Evolutionary conservation across 2,329 filamentous ascomycete species (phyloP).

Genomic region (Claviceps citrina): DNA sequence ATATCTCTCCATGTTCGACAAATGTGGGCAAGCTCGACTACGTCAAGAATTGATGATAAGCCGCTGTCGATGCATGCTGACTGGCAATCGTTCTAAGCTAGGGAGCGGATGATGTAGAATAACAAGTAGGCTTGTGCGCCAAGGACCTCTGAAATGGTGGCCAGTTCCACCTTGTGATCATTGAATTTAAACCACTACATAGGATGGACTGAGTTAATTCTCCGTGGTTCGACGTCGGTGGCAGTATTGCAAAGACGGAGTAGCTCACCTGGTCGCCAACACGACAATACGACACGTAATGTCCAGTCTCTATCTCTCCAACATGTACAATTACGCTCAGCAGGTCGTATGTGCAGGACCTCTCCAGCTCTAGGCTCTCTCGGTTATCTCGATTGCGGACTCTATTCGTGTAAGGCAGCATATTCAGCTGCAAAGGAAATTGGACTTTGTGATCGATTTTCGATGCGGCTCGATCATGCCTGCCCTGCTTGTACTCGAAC

Average conservation of each 20-base stretch:
- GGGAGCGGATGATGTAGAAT: conserved; percentile 62
- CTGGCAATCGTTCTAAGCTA: conserved; percentile 19
- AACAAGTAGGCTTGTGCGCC: conserved; percentile 76
- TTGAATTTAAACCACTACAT: conserved; percentile 85
- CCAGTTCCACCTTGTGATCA: conserved; percentile 79
- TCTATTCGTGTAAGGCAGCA: conserved; percentile 74
- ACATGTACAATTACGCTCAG: conserved; percentile 85
- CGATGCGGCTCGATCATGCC: conserved; percentile 52
- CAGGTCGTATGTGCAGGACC: conserved; percentile 69
- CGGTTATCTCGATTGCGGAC: conserved; percentile 35
- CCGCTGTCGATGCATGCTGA: background rate
- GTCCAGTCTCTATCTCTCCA: conserved; percentile 81
- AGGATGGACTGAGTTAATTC: background rate
- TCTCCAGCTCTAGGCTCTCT: conserved; percentile 41
- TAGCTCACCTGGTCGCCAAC: conserved; percentile 50
- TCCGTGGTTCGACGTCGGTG: background rate
- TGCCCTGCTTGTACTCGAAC: conserved; percentile 58
- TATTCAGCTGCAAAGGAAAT: conserved; percentile 76
- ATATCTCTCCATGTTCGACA: background rate
- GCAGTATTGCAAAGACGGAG: conserved; percentile 2
- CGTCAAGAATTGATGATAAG: background rate
- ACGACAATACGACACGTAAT: conserved; percentile 80
- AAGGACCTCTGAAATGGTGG: conserved; percentile 71
- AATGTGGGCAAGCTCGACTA: background rate
- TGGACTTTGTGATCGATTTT: conserved; percentile 80